These are phyloP conservation scores for Lasiosphaeriaceae sp. DNA, from an alignment of 495 filamentous ascomycete species.

Conservation along the genomic window DNA sequence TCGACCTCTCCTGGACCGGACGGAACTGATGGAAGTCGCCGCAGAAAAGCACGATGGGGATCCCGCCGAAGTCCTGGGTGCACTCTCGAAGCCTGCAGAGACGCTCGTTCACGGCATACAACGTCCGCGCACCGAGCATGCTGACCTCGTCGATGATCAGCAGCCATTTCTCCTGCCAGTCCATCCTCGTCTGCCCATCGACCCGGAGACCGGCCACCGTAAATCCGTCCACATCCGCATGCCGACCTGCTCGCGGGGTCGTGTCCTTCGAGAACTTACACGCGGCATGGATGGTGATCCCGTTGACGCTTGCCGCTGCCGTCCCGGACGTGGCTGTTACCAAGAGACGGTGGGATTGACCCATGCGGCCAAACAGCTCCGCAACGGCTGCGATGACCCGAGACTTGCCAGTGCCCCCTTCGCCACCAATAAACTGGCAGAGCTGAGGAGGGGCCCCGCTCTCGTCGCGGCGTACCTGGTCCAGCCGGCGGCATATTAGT, in stretches of 20 bases:
- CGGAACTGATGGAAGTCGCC: too few species aligned
- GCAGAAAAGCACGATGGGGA: too few species aligned
- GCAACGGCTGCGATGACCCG: neutral
- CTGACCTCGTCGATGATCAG: slow-evolving; percentile 1
- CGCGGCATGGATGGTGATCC: neutral
- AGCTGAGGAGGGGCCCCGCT: neutral
- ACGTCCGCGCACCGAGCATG: neutral
- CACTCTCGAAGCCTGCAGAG: neutral
- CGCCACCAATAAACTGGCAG: neutral
- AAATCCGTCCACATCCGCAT: neutral
- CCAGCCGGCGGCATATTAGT: slow-evolving; percentile 1
- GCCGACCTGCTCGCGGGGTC: too few species aligned
- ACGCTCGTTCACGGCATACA: neutral
- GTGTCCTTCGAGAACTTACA: neutral
- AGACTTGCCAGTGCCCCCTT: slow-evolving; percentile 1
- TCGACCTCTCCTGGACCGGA: too few species aligned
- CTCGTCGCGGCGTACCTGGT: neutral
- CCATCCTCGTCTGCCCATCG: neutral
- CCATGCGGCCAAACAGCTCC: neutral
- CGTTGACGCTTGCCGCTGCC: neutral
- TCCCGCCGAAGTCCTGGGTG: too few species aligned
- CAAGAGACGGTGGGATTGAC: neutral
- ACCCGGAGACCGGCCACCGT: neutral
- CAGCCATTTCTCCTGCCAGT: slow-evolving; percentile 1
- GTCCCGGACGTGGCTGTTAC: neutral